phyloP scores from a whole-genome alignment of 2,329 filamentous ascomycete species.

The Sporothrix variecibatus region DNA sequence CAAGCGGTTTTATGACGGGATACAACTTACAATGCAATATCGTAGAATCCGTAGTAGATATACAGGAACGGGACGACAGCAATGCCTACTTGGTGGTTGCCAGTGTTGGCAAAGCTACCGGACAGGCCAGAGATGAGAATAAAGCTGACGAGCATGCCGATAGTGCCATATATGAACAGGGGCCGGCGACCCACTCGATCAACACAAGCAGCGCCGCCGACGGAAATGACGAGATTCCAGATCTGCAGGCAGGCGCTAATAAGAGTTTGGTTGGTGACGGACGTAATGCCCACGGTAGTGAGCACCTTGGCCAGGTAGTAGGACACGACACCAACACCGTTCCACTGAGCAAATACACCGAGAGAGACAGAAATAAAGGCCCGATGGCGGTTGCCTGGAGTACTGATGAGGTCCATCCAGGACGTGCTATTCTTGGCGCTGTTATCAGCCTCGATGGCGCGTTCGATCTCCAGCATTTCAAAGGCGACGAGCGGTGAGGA shows the following conservation, averaged over 20 bases:
- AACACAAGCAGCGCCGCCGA: neutral
- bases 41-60: neutral
- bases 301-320: neutral
- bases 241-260: neutral
- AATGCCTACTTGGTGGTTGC: neutral
- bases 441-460: neutral
- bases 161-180: neutral
- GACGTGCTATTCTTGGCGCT: neutral
- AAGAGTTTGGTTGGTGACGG: neutral
- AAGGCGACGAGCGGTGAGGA: neutral
- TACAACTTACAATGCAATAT: neutral
- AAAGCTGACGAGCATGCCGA: neutral
- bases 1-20: neutral
- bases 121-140: neutral
- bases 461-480: neutral
- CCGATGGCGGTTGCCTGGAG: neutral
- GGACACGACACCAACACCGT: neutral
- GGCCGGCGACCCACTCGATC: neutral
- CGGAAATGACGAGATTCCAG: neutral
- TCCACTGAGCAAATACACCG: neutral
- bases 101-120: neutral
- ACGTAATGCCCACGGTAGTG: neutral
- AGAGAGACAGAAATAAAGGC: neutral
- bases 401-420: neutral
- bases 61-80: neutral